Evolutionary conservation across 2,329 filamentous ascomycete genomes (phyloP), one percentile per base, ranked within the genome.

Genomic region (Dothiorella sarmentorum): DNA sequence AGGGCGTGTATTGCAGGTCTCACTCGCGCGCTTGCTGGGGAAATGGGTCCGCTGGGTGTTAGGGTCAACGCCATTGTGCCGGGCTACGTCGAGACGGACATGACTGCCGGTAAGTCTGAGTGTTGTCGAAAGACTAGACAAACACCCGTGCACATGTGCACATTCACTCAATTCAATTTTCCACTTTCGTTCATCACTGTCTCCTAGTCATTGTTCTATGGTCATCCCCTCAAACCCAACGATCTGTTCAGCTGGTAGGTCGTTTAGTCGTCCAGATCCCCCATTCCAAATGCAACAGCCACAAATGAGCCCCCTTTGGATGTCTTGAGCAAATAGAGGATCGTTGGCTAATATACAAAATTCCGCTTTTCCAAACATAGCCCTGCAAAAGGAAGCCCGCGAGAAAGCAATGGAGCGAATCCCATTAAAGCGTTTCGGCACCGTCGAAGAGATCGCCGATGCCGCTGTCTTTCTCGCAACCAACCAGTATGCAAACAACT

Each of bases 401-500:
- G 10, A 64, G n/a, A 60, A 67, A 59, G 69, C 77, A n/a, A 58
- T 71, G 20, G 67, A 76, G 33, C 69, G 77, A 51, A 91, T 91
- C 51, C 90, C 90, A 1, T 69, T 83, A 15, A 75, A 76, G 27
- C 85, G 90, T 27, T 84, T 93, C 62, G 91, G 89, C 15, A 75
- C 76, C 31, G 77, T 82, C 7, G 78, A 83, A 24, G 91, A 96
- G 71, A 83, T 95, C 29, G 90, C 91, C n/a, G 85, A 92, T 67
- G 90, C 91, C 57, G 89, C 88, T 45, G 69, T 87, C 26, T 96
- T 95, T 71, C 80, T 96, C 15, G 87, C 84, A 27, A 80, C 81
- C 45, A 96, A 94, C 71, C 77, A 83, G 62, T 96, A 93, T 73
- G 89, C 90, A 58, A 93, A 93, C 71, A 95, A 95, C 64, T 94